Conservation (phyloP, 1,284 basidiomycete genomes). For the Tylopilus sp. region DNA sequence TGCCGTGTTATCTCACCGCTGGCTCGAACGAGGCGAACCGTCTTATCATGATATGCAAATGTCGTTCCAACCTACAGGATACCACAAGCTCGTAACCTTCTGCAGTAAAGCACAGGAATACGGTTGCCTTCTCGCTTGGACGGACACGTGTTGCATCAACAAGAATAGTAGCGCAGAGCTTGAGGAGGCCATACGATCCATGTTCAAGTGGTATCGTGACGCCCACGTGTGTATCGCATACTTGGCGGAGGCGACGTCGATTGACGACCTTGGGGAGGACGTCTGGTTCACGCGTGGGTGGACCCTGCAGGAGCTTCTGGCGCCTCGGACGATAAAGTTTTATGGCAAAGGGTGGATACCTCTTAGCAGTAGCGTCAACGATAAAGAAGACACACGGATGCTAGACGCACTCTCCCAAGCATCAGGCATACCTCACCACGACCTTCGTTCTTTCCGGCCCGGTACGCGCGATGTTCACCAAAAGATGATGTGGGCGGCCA, state of each 20-base stretch:
- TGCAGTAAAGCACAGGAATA: slow-evolving; percentile 41
- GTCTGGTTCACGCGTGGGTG: slow-evolving; percentile 48
- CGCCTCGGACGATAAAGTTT: slow-evolving; percentile 42
- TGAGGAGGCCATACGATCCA: slow-evolving; percentile 45
- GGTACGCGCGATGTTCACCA: slow-evolving; percentile 39
- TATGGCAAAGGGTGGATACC: slow-evolving; percentile 40
- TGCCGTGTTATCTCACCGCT: slow-evolving; percentile 66
- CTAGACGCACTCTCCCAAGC: slow-evolving; percentile 39
- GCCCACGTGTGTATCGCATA: slow-evolving; percentile 45
- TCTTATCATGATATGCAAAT: slow-evolving; percentile 62
- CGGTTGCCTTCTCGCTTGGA: slow-evolving; percentile 42
- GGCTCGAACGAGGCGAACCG: slow-evolving; percentile 72
- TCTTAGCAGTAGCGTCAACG: slow-evolving; percentile 34
- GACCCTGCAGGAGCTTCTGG: slow-evolving; percentile 42
- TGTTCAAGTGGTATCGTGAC: slow-evolving; percentile 46
- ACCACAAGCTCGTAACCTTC: slow-evolving; percentile 38
- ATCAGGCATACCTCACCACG: slow-evolving; percentile 39
- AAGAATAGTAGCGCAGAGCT: slow-evolving; percentile 43
- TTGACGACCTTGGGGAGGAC: slow-evolving; percentile 39
- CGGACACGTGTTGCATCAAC: slow-evolving; percentile 44
- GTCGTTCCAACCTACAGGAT: slow-evolving; percentile 43
- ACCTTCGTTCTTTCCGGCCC: slow-evolving; percentile 39
- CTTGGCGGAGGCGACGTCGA: slow-evolving; percentile 41
- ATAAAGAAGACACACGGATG: slow-evolving; percentile 38
- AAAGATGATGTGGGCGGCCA: slow-evolving; percentile 48